Evolutionary conservation across 495 filamentous ascomycete genomes (phyloP), one percentile per base, ranked within the genome.

Genomic region (Neurospora sp.): DNA sequence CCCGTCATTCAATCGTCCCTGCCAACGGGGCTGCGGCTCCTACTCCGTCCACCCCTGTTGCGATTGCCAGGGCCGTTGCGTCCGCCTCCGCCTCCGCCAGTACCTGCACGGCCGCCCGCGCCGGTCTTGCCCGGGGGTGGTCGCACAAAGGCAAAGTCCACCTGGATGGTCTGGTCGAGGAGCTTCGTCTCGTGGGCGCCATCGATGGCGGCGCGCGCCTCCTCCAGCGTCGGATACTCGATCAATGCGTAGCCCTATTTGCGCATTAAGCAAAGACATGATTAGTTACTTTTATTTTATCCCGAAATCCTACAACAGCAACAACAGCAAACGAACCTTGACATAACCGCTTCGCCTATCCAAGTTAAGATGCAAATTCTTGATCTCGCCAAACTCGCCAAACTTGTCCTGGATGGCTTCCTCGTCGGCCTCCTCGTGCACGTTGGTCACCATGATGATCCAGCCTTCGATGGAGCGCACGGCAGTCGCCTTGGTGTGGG

Each of bases 391-490:
- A 80, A 90, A 97, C 78, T 99, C 96, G 70, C 92, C 93, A 83
- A 99, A 99, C 77, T 92, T 87, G 80, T 99, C 96, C 71, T 92
- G 94, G 39, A 99, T 83, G 75, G 97, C 94, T 83, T 99, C 96
- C 84, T 99, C 96, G 78, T 90, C 93, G 20, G 96, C 93, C 83
- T 99, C 96, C 81, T 98, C 96, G 82, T 99, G 96, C 48, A 98
- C 93, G 81, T 98, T 98, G 23, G 94, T 97, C 74, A 91, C 94
- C 73, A 98, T 91, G 75, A 99, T 87, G 83, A 99, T 98, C 96
- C 96, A 99, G 76, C 96, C 96, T 82, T 99, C 96, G 81, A 99
- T 98, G 75, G 93, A 97, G 81, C 96, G 93, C 71, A 99, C 96
- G 16, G 95, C 96, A 7, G 92, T 93, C 38, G 95, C 93, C 74